Evolutionary conservation across 139 green algal genomes (phyloP).

Genomic region (Nannochloris sp.): DNA sequence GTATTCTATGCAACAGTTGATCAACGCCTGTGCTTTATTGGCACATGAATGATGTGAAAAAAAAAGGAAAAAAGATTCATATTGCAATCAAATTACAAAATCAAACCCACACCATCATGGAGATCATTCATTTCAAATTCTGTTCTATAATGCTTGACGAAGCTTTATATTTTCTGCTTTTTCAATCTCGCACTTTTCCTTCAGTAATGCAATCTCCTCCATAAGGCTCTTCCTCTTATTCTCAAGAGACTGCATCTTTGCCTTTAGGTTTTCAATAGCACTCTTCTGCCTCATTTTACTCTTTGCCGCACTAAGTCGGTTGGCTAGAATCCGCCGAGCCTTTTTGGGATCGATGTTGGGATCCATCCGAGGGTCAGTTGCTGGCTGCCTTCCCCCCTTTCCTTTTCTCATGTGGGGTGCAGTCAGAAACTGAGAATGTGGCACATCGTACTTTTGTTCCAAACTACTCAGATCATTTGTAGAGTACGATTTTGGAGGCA

Average conservation of each 20-base stretch:
- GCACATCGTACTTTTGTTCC: slow-evolving; percentile 5
- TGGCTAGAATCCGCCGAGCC: slow-evolving; percentile 68
- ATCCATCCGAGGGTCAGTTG: slow-evolving; percentile 65
- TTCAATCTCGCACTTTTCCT: background rate
- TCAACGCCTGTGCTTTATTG: no score
- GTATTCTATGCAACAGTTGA: no score
- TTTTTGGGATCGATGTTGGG: slow-evolving; percentile 64
- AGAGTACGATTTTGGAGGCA: slow-evolving; percentile 14
- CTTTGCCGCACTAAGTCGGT: slow-evolving; percentile 55
- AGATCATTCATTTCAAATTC: slow-evolving; percentile 13
- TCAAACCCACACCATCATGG: slow-evolving; percentile 22
- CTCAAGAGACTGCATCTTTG: slow-evolving; percentile 6
- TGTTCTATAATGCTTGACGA: background rate
- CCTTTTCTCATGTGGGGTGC: slow-evolving; percentile 38
- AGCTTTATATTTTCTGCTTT: slow-evolving; percentile 1
- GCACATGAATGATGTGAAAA: no score
- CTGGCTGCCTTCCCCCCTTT: slow-evolving; percentile 63
- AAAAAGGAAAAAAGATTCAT: background rate
- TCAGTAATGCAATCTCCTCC: slow-evolving; percentile 1
- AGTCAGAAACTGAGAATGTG: slow-evolving; percentile 22
- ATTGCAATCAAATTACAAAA: background rate
- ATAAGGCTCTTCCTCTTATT: background rate
- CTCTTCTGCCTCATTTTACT: slow-evolving; percentile 70
- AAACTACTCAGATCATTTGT: slow-evolving; percentile 11
- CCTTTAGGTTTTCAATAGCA: slow-evolving; percentile 10